Evolutionary conservation across 164 flowering plant genomes (phyloP).

Genomic region (Vitis labrusca): DNA sequence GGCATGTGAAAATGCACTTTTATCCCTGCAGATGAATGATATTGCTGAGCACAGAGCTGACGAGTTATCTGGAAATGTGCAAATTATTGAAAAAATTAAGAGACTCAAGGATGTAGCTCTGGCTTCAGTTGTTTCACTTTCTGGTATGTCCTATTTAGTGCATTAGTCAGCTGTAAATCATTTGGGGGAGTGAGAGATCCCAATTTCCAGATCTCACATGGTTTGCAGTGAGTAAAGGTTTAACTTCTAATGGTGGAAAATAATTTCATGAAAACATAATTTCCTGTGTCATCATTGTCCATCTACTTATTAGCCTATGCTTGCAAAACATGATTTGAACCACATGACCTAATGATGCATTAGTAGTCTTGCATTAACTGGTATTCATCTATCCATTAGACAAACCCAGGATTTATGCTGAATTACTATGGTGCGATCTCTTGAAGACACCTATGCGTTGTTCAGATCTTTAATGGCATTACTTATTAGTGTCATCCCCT

Average conservation of each 20-base stretch:
- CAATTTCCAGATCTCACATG: neutral
- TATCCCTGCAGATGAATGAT: conserved; percentile 22
- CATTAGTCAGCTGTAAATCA: neutral
- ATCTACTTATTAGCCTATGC: neutral
- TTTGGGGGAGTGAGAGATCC: neutral
- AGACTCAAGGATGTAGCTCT: conserved; percentile 43
- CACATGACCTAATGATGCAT: neutral
- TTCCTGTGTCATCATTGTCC: no score
- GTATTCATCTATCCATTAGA: no score
- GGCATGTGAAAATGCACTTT: conserved; percentile 70
- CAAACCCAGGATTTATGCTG: neutral
- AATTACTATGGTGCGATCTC: neutral
- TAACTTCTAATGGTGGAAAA: neutral
- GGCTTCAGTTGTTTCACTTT: conserved; percentile 40
- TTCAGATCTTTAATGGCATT: neutral
- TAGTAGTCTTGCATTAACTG: neutral
- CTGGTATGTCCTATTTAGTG: conserved; percentile 35
- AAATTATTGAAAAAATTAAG: conserved; percentile 34
- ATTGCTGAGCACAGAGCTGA: conserved; percentile 12
- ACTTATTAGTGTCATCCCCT: no score
- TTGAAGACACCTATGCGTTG: neutral
- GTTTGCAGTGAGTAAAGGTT: neutral
- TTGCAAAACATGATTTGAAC: neutral
- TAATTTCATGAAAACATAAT: neutral
- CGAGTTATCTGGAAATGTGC: conserved; percentile 12